phyloP scores from a whole-genome alignment of 2,329 filamentous ascomycete genomes.

The Chrysoporthe austroafricana region DNA sequence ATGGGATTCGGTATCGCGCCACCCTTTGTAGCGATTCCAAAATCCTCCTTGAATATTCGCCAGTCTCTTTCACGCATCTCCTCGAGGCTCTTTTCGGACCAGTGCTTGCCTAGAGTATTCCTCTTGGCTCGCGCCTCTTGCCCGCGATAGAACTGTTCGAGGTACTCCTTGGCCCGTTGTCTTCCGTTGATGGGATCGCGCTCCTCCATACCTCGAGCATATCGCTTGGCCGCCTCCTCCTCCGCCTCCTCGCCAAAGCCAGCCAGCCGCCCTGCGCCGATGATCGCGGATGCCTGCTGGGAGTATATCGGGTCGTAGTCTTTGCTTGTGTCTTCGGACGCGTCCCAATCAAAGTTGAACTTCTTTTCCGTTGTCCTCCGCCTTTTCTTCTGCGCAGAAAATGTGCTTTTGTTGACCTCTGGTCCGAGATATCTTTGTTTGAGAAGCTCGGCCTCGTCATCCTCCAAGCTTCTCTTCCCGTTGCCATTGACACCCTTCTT shows the following conservation, averaged over 20 bases:
- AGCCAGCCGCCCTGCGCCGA: conserved; percentile 43
- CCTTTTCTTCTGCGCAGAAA: conserved; percentile 95
- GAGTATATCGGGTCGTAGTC: conserved; percentile 84
- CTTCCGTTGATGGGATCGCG: conserved; percentile 76
- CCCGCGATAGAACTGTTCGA: conserved; percentile 82
- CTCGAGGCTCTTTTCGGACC: conserved; percentile 88
- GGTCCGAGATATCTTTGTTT: conserved; percentile 89
- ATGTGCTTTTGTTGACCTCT: conserved; percentile 79
- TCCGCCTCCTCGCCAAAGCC: conserved; percentile 58
- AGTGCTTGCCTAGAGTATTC: conserved; percentile 85
- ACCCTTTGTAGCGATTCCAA: conserved; percentile 93
- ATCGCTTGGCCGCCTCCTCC: conserved; percentile 58
- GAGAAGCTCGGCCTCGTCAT: conserved; percentile 74
- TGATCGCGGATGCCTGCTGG: conserved; percentile 69
- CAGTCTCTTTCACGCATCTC: conserved; percentile 98
- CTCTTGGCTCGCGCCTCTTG: conserved; percentile 70
- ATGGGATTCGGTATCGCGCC: conserved; percentile 93
- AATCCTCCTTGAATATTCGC: conserved; percentile 99
- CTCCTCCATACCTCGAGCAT: conserved; percentile 72
- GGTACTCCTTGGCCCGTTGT: conserved; percentile 75
- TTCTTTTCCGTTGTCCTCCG: conserved; percentile 92
- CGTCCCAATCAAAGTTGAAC: conserved; percentile 99
- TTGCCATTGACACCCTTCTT: conserved; percentile 42
- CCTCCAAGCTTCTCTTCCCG: conserved; percentile 54
- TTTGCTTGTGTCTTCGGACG: conserved; percentile 86